These are phyloP conservation scores for Porodaedalea pini DNA, from an alignment of 1,284 basidiomycete genomes.

Conservation along the genomic window DNA sequence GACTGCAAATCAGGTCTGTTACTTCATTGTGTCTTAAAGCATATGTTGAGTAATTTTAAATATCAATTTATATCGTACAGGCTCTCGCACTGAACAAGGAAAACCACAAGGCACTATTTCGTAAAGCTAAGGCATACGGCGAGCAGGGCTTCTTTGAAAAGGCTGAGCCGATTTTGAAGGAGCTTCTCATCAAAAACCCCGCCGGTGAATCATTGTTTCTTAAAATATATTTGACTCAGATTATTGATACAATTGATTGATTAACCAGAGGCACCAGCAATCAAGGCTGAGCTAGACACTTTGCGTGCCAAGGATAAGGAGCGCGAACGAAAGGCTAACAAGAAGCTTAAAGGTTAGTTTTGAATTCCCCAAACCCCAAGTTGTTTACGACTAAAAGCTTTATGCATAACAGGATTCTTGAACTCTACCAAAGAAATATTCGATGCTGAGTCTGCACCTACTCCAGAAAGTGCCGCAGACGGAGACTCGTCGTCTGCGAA, in stretches of 20 bases:
- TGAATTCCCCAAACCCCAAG: not conserved
- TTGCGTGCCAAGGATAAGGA: constrained; percentile 60
- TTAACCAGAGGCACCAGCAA: constrained; percentile 50
- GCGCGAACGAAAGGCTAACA: constrained; percentile 57
- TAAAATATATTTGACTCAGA: not conserved
- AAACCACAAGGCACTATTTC: constrained; percentile 74
- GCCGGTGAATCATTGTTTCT: constrained; percentile 39
- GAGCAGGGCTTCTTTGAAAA: constrained; percentile 73
- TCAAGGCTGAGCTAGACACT: constrained; percentile 57
- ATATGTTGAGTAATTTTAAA: not conserved
- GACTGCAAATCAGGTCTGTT: constrained; percentile 65
- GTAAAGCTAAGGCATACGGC: constrained; percentile 74
- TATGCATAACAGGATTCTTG: constrained; percentile 13
- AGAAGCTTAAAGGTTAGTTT: constrained; percentile 67
- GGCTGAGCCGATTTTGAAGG: constrained; percentile 58
- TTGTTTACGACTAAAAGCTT: not conserved
- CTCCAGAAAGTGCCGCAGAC: not conserved
- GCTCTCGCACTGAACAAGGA: constrained; percentile 67
- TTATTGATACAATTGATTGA: not conserved
- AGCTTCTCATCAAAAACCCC: constrained; percentile 59
- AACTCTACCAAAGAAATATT: constrained; percentile 15
- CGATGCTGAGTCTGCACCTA: not conserved
- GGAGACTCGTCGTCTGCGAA: not conserved
- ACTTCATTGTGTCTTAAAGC: not conserved
- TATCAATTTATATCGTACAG: constrained; percentile 33